Evolutionary conservation across 305 asterid species (phyloP), one percentile per base, ranked within the genome.

Genomic region (Andrographis paniculata): DNA sequence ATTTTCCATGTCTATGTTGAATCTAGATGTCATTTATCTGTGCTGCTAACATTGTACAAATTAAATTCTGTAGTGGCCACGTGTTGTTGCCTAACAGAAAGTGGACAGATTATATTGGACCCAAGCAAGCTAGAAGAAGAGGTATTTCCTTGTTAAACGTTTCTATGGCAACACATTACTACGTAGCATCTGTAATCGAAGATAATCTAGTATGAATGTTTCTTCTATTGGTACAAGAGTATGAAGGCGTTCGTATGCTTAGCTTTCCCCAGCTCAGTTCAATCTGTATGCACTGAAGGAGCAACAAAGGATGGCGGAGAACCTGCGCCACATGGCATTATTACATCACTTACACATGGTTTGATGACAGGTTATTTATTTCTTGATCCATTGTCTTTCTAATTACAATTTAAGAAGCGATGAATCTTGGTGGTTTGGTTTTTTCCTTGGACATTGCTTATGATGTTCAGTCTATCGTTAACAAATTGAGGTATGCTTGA

Each of bases 121-220:
- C 95, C 95, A 3, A 70, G 36, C 79, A 82, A 80, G 72, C 62
- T 60, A 24, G 98, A 89, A 65, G 98, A 89, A 61, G 74, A 85
- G 95, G 72, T 72, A 50, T 24, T 38, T 18, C 44, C 21, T 15
- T 27, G 19, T 40, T 28, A 28, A 43, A 30, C 36, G 5, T 57
- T 3, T 51, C 39, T 33, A 16, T 52, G 17, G 27, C 37, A 41
- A 17, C 33, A 24, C 23, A n/a, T 24, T 6, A 20, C 36, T 24
- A n/a, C n/a, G n/a, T n/a, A n/a, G n/a, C n/a, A n/a, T n/a, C n/a
- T n/a, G n/a, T n/a, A n/a, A n/a, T n/a, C n/a, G n/a, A n/a, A n/a
- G n/a, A n/a, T n/a, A n/a, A n/a, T n/a, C n/a, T n/a, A n/a, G n/a
- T n/a, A n/a, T n/a, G n/a, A n/a, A n/a, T n/a, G n/a, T n/a, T n/a